phyloP scores from a whole-genome alignment of 1,284 basidiomycete genomes.

The Lentinula novae-zelandiae region DNA sequence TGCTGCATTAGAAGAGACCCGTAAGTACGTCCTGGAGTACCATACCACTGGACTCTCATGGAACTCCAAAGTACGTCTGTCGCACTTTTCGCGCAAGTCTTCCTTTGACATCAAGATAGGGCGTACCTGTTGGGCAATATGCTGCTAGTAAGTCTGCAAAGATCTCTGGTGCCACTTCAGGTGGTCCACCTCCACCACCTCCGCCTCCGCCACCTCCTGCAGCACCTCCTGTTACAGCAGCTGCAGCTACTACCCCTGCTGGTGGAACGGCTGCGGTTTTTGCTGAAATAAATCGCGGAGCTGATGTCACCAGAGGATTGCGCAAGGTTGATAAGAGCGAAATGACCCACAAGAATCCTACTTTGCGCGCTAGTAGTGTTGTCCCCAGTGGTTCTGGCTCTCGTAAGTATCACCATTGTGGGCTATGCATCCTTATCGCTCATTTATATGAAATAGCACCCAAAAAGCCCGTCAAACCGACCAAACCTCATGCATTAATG shows the following conservation, averaged over 20 bases:
- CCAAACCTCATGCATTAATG: conserved; percentile 76
- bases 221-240: conserved; percentile 49
- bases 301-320: conserved; percentile 85
- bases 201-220: conserved; percentile 47
- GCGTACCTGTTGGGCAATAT: conserved; percentile 53
- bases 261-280: conserved; percentile 87
- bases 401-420: conserved; percentile 25
- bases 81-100: neutral
- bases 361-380: conserved; percentile 62
- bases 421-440: neutral
- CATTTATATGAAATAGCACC: conserved; percentile 25
- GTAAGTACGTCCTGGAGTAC: conserved; percentile 83
- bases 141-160: conserved; percentile 24
- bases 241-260: conserved; percentile 38
- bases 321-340: conserved; percentile 94
- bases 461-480: conserved; percentile 72
- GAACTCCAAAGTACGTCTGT: conserved; percentile 72
- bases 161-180: conserved; percentile 24
- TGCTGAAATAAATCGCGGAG: conserved; percentile 88
- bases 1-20: conserved; percentile 73
- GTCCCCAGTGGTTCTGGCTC: conserved; percentile 52
- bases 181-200: conserved; percentile 42
- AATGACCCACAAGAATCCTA: conserved; percentile 99
- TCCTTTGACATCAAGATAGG: neutral
- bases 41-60: conserved; percentile 88